Evolutionary conservation across 2,329 filamentous ascomycete genomes (phyloP).

Genomic region (Ophiocordyceps camponoti-floridani): DNA sequence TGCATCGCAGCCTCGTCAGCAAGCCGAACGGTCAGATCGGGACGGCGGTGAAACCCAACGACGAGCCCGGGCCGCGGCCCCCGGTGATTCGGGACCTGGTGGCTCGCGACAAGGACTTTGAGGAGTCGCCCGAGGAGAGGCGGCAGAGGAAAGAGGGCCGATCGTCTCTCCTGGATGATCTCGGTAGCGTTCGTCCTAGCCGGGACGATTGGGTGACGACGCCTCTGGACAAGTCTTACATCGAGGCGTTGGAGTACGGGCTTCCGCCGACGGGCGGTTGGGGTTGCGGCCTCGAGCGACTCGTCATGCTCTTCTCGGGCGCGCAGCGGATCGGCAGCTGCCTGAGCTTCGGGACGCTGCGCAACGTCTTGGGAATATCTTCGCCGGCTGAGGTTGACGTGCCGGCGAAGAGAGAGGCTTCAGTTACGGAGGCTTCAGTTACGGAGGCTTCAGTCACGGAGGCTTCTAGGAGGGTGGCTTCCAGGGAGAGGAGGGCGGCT

Average conservation of each 20-base stretch:
- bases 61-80: conserved; percentile 9
- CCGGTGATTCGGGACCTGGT: conserved; percentile 1
- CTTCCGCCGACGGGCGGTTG: conserved; percentile 93
- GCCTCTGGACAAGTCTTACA: conserved; percentile 59
- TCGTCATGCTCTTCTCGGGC: conserved; percentile 82
- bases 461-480: no score
- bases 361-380: conserved; percentile 42
- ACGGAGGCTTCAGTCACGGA: not conserved
- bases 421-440: not conserved
- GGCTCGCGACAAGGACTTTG: conserved; percentile 19
- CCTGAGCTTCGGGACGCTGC: conserved; percentile 72
- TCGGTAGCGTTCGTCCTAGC: not conserved
- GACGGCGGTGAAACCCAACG: conserved; percentile 1
- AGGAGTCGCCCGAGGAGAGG: conserved; percentile 10
- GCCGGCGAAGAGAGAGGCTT: conserved; percentile 1
- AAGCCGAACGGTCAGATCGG: conserved; percentile 13
- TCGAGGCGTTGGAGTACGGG: conserved; percentile 71
- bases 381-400: conserved; percentile 11
- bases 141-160: not conserved
- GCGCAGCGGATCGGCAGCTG: conserved; percentile 68
- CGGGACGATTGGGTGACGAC: conserved; percentile 23
- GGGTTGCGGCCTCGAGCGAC: conserved; percentile 81
- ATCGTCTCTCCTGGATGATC: not conserved
- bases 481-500: no score
- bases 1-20: conserved; percentile 23